Evolutionary conservation across 1,139 yeast genomes (phyloP), one percentile per base, ranked within the genome.

Genomic region (Eremothecium sinecaudum): DNA sequence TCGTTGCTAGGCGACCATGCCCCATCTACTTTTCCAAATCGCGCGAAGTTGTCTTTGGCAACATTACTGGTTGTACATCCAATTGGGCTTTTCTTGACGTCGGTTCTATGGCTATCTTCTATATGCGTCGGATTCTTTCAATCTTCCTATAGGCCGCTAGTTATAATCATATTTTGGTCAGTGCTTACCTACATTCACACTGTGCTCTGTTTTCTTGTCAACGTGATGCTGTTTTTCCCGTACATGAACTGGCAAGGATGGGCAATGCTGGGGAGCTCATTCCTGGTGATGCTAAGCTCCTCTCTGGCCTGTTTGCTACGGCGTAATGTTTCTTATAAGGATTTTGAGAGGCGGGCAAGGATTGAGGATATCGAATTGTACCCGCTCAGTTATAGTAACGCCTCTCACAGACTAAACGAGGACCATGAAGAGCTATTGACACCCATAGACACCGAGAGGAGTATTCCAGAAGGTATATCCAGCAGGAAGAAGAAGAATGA

Each of bases 61-160:
- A 76, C 75, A 45, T 63, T 83, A 33, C 66, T 87, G 35, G 73
- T 86, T 31, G 75, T 83, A n/a, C 90, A 81, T 46, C 87, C 90
- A 1, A 74, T 86, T 18, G 80, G 93, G 2, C 69, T 80, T 14
- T 86, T 80, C 0, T 64, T 81, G 52, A 74, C 81, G 12, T 13
- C 33, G 11, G 28, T 41, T 3, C 31, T 50, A 15, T 66, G 77
- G 39, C 48, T 77, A 3, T 55, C 75, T 41, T 47, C 70, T 9
- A 13, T 68, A 2, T 44, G 65, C 33, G 51, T 69, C 0, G 33
- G 66, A 4, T 31, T 66, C 18, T 54, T 70, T 8, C 67, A 61
- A 6, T 44, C 46, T 9, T 50, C 61, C 0, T 37, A 61, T 12
- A 39, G 41, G 25, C 47, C 51, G 21, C 40, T 61, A 4, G 35